Evolutionary conservation across 78 protist species (phyloP), one percentile per base, ranked within the genome.

Genomic region (Cavenderia fasciculata): DNA sequence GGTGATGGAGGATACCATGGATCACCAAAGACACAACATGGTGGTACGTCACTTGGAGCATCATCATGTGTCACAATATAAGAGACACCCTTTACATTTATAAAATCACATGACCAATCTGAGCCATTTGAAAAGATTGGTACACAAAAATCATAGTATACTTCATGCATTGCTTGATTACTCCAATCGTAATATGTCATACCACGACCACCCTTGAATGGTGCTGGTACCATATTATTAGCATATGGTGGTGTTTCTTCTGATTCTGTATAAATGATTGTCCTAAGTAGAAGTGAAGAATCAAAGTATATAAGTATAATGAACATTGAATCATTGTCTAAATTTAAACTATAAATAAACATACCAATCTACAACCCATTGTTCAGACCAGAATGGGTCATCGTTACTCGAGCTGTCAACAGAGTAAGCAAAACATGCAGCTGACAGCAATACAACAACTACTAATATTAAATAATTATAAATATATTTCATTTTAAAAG

Each of bases 1-100:
- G 70, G 70, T 36, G 41, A 7, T 62, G 70, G 70, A 38, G 70
- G 70, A 21, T 62, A 62, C 70, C 70, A 62, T 36, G 63, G 63
- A 10, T 57, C 63, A 57, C 33, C 33, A 25, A 57, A 57, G 18
- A 57, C n/a, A 27, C 63, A 57, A 57, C 63, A 57, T 57, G 63
- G 63, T 57, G 63, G 63, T 25, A 57, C 63, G 8, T 57, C 63
- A 23, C 41, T 5, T 27, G 63, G 63, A 25, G 41, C 10, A 27
- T 57, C 63, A 27, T 57, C 63, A 23, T 25, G 34, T 18, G 63
- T 57, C 2, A 57, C 63, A 6, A 57, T 27, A 57, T 57, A 57
- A 3, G 63, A 57, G 8, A 57, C 33, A 57, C 63, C 63, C 63
- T 57, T 57, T 2, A 57, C 63, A 57, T 57, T 57, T 7, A 57